Evolutionary conservation across 2,329 filamentous ascomycete species (phyloP).

Genomic region (Neurospora sp.): DNA sequence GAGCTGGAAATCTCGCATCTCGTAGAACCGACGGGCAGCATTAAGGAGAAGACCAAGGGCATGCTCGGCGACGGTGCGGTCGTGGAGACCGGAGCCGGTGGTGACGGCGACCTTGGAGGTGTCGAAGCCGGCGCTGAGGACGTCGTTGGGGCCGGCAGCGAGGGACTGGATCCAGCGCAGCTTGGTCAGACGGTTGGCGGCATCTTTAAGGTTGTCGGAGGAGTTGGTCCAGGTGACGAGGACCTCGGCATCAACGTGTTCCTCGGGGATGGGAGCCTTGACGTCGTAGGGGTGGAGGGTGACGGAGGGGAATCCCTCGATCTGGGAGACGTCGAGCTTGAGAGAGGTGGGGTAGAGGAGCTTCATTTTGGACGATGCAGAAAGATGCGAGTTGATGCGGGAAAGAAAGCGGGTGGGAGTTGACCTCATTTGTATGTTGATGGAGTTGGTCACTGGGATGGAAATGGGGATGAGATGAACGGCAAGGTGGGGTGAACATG

Average conservation of each 20-base stretch:
- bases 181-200: constrained; percentile 36
- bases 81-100: constrained; percentile 54
- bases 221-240: constrained; percentile 55
- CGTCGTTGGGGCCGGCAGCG: constrained; percentile 57
- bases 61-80: constrained; percentile 57
- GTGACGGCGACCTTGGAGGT: constrained; percentile 39
- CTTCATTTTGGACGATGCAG: constrained; percentile 38
- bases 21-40: constrained; percentile 47
- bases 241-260: constrained; percentile 48
- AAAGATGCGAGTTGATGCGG: background rate
- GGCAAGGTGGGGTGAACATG: background rate
- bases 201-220: constrained; percentile 47
- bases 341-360: constrained; percentile 58
- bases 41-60: constrained; percentile 47
- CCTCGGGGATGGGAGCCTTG: constrained; percentile 43
- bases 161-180: constrained; percentile 54
- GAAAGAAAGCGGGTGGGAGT: constrained; percentile 1
- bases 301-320: constrained; percentile 47
- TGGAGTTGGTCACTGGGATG: background rate
- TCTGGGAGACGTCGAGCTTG: constrained; percentile 41
- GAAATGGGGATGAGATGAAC: background rate
- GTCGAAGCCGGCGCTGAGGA: constrained; percentile 52
- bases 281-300: constrained; percentile 52
- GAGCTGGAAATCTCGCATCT: constrained; percentile 53
- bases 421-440: background rate